Base-by-base conservation (phyloP, 768 basidiomycete genomes). In the Tylopilus sp. region DNA sequence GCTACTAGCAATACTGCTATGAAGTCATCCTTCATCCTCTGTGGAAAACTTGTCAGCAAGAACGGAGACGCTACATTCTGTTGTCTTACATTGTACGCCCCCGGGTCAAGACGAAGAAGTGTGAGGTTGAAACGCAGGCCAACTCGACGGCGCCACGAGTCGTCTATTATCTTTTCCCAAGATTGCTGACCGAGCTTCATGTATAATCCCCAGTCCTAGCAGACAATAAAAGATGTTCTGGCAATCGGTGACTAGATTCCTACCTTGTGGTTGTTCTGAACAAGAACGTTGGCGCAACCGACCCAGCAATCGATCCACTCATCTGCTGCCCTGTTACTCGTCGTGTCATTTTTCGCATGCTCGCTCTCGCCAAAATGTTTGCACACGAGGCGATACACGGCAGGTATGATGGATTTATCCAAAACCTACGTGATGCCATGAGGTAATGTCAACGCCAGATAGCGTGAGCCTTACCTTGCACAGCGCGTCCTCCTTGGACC, bases 291-390 rank as follows among this genome's bases (percentile, higher is more conserved):
- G 1, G 80, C 82, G 57, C 85, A 90, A 5, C 83, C 80, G 7
- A 87, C 73, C 88, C 89, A 93, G 57, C 83, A 85, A 48, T 81
- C 79, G 28, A 89, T 74, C 74, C 88, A 80, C 23, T 67, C 62
- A 57, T 81, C 80, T 23, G 81, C 75, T 44, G 79, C 76, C 25
- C 53, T 53, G 9, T 55, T 42, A 44, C 65, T 57, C 49, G 56
- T 50, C 44, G 65, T 57, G 20, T 57, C 57, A 10, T 44, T 51
- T 47, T 48, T 56, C 15, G 50, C 53, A 17, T 59, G 40, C 26
- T 61, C 57, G 18, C 62, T 62, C 22, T 73, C 73, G 43, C 65
- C 62, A 62, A 82, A 67, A 69, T 75, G 67, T 69, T 74, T 66
- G 68, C 73, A 80, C 11, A 85, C 68, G 21, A 83, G 73, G 6